Base-by-base conservation (phyloP, 352 stramenopile species). In the Pilasporangium apinafurcum region DNA sequence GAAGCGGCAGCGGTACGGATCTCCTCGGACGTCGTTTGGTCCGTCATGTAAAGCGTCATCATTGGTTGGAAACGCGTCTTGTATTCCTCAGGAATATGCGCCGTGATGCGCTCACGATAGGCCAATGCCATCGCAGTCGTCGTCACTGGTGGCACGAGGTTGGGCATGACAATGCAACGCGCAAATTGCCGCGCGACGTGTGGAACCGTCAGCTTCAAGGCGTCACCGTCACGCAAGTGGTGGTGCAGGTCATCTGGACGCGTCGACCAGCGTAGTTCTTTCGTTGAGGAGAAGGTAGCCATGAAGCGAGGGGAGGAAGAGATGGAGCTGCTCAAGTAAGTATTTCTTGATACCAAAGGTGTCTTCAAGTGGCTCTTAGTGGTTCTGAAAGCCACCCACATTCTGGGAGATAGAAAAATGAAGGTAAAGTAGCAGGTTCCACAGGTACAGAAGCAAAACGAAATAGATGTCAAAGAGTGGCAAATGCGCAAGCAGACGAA, bases 11-110 rank as follows among this genome's bases (percentile, higher is more conserved):
- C 96, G 37, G 79, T 86, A 25, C 61, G 52, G 59, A 99, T 99
- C 66, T 99, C 96, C 42, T 98, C 90, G 6, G 92, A 68, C 1
- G 89, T 92, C 6, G 96, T 99, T n/a, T 90, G 83, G 59, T 99
- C 96, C 5, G 96, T 99, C 47, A 99, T 83, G 72, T 99, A 99
- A 31, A 98, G 74, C 48, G 93, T 98, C 91, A 98, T 98, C 21
- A 98, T 69, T 25, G 96, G 95, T 65, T 96, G 63, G 56, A 99
- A 98, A 20, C 52, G 52, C n/a, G 54, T 26, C 9, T 46, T 56
- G 20, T 57, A 58, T 8, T 83, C 76, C 9, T 61, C 47, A 0
- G 92, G 87, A 27, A 97, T 77, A 49, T 83, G 77, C 13, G 62
- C 42, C 14, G 98, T 46, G 53, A 99, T 95, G 40, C 95, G 89